A percentile compares a stretch with the other conserved stretches of the same genome.
Conservation (phyloP, 176 grass and related monocot species). For the Elymus sibiricus region DNA sequence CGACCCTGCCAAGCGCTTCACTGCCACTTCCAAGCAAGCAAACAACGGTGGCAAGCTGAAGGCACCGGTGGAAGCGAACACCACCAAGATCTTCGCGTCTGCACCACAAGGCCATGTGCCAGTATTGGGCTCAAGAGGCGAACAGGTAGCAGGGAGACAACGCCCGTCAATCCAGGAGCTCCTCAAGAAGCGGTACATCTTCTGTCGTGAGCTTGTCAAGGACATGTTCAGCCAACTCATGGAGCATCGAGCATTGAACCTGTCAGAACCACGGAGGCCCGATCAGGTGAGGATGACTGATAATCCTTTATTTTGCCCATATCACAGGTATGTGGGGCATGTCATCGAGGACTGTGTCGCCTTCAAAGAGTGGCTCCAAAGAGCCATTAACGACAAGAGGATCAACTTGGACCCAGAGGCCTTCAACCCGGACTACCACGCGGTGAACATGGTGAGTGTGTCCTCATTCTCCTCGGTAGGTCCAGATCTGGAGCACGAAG, state of each 20-base stretch:
- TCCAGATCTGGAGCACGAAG: too few relatives aligned
- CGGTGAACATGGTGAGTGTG: background rate
- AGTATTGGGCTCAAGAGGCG: too few relatives aligned
- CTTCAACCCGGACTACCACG: background rate
- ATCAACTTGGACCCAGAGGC: background rate
- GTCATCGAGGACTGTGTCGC: too few relatives aligned
- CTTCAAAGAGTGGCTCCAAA: background rate
- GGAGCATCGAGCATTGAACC: background rate
- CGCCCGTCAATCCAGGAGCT: too few relatives aligned
- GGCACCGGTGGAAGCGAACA: too few relatives aligned
- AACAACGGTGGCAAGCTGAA: too few relatives aligned
- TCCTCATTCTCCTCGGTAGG: too few relatives aligned
- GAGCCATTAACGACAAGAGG: background rate
- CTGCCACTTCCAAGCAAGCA: too few relatives aligned
- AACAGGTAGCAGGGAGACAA: too few relatives aligned
- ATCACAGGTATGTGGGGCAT: background rate
- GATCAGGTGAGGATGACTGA: background rate
- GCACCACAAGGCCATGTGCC: too few relatives aligned
- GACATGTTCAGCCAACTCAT: background rate
- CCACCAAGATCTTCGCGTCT: too few relatives aligned
- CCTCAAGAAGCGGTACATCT: background rate
- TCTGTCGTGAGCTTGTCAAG: background rate
- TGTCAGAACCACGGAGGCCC: background rate
- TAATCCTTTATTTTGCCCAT: background rate
- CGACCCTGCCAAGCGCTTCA: too few relatives aligned